These are phyloP conservation scores for Globisporangium rhizosaccharum DNA, from an alignment of 352 stramenopile genomes.

Conservation along the genomic window DNA sequence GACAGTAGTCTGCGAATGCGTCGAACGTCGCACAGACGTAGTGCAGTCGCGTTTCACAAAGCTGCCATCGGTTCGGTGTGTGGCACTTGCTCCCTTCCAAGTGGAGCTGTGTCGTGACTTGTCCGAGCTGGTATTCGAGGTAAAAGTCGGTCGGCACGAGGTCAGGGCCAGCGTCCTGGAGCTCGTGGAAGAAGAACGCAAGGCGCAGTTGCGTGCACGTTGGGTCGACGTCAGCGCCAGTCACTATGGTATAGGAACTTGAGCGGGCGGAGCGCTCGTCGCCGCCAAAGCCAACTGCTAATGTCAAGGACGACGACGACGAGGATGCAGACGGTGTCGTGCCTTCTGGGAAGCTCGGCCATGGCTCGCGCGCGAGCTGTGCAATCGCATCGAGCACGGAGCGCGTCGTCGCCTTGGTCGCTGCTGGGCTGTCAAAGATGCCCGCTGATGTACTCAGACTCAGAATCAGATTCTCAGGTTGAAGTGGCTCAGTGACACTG, in stretches of 20 bases:
- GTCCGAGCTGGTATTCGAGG: constrained; percentile 74
- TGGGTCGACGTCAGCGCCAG: constrained; percentile 60
- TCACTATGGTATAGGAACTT: constrained; percentile 14
- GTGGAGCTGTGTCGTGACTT: constrained; percentile 45
- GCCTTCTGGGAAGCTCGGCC: constrained; percentile 7
- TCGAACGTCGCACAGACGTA: constrained; percentile 63
- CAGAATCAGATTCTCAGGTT: neutral
- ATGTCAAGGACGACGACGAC: neutral
- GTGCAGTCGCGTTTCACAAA: constrained; percentile 68
- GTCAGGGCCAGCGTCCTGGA: constrained; percentile 59
- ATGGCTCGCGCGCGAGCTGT: constrained; percentile 13
- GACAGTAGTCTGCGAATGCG: constrained; percentile 63
- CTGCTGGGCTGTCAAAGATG: neutral
- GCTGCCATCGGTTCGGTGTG: constrained; percentile 76
- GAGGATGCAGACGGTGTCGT: neutral
- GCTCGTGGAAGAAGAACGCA: constrained; percentile 80
- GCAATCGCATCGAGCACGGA: constrained; percentile 11
- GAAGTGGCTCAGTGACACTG: neutral
- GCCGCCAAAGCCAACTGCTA: neutral
- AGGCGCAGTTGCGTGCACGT: constrained; percentile 59
- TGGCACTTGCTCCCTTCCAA: constrained; percentile 78
- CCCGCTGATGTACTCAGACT: too few species aligned
- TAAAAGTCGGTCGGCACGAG: constrained; percentile 62
- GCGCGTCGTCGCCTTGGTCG: neutral
- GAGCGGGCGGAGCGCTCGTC: constrained; percentile 11